Evolutionary conservation across 352 stramenopile genomes (phyloP), one percentile per base, ranked within the genome.

Genomic region (Phytopythium mirpurense): DNA sequence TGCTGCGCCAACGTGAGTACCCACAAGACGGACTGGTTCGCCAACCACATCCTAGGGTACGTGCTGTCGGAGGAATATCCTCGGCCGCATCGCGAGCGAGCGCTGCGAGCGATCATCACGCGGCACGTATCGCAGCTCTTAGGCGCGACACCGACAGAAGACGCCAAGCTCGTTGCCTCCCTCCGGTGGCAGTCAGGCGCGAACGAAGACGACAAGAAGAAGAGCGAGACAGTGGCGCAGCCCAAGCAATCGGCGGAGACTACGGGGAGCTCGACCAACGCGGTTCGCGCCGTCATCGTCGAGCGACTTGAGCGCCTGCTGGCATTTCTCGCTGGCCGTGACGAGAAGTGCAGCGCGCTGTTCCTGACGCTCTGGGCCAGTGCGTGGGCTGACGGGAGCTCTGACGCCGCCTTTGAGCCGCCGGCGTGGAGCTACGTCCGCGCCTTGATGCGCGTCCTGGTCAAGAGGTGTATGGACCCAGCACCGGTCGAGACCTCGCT

Each of bases 1-100:
- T 74, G 62, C 56, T 74, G 60, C 59, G 56, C 51, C 49, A 70
- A 66, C 45, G 69, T 88, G 51, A 87, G 60, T 62, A 52, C 76
- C 41, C 85, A 81, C 59, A 82, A 86, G 52, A 74, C 76, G 27
- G 74, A 85, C 57, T 93, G 83, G 83, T 94, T 94, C 61, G 41
- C 67, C 26, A 67, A 67, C 41, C 83, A 94, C 54, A 53, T 90
- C 36, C 61, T 90, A 34, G 62, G 56, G 43, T 85, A 83, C 37
- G 53, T 82, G 14, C 54, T 88, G 49, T 72, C 68, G 21, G 35
- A 59, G 54, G 60, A 67, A 26, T 69, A 61, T 38, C 54, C 65
- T 48, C 47, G 49, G 53, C 48, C 54, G 49, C 43, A 67, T 48
- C 68, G 68, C 51, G 59, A 69, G 46, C 31, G 34, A 15, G 37